A percentile compares a stretch with the other conserved stretches of the same genome.
Conservation (phyloP, 257 asterid genomes). For the Capsicum baccatum region DNA sequence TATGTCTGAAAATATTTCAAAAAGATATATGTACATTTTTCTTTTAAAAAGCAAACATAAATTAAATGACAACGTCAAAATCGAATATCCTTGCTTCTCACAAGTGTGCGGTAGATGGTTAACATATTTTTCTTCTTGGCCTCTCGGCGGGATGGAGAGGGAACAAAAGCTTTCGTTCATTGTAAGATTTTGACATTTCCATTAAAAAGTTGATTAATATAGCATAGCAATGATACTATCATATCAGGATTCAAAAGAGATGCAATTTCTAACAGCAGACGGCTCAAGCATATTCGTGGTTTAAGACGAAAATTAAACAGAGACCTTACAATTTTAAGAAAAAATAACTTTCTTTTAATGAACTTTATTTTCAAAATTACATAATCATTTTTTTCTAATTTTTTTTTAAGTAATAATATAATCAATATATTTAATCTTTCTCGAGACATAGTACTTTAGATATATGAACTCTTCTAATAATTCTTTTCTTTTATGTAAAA, state of each 20-base stretch:
- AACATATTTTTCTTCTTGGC: neutral
- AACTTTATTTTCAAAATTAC: too few relatives aligned
- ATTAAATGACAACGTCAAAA: neutral
- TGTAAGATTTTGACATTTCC: neutral
- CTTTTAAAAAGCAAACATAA: neutral
- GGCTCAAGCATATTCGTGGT: too few relatives aligned
- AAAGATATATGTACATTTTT: neutral
- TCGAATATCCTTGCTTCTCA: neutral
- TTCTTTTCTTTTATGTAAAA: too few relatives aligned
- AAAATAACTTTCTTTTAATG: too few relatives aligned
- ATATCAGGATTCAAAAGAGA: neutral
- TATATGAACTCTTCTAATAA: too few relatives aligned
- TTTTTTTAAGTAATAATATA: too few relatives aligned
- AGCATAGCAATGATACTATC: neutral
- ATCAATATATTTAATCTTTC: too few relatives aligned
- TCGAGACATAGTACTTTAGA: too few relatives aligned
- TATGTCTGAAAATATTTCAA: neutral
- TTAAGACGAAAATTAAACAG: too few relatives aligned
- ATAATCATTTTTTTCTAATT: too few relatives aligned
- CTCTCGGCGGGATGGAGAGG: neutral
- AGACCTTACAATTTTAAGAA: too few relatives aligned
- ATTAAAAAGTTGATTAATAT: neutral
- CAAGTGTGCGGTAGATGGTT: neutral
- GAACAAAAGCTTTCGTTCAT: neutral
- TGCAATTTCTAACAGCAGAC: too few relatives aligned